A percentile compares a stretch with the other conserved stretches of the same genome.
Conservation (phyloP, 2,329 filamentous ascomycete species). For the Didymella sp. region DNA sequence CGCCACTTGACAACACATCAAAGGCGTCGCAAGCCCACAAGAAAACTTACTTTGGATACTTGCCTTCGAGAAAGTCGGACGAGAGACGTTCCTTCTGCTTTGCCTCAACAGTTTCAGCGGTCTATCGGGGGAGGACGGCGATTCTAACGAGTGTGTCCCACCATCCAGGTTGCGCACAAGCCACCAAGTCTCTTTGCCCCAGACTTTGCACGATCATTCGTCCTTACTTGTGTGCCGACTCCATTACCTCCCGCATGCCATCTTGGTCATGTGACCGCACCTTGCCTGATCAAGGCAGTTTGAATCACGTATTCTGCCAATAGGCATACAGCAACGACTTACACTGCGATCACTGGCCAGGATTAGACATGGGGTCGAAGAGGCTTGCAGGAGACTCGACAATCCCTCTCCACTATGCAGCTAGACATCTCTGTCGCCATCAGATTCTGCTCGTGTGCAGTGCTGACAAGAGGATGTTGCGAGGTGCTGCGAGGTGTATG, state of each 20-base stretch:
- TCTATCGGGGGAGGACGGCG: conserved; percentile 27
- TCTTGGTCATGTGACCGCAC: conserved; percentile 40
- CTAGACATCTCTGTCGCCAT: neutral
- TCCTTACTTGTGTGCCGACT: conserved; percentile 31
- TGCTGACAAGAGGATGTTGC: neutral
- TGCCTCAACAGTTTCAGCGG: conserved; percentile 35
- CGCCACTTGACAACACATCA: conserved; percentile 47
- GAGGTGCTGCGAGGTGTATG: too few species aligned
- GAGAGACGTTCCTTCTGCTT: conserved; percentile 24
- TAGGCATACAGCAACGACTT: conserved; percentile 24
- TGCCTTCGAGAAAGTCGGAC: conserved; percentile 14
- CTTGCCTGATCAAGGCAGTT: conserved; percentile 29
- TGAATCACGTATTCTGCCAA: conserved; percentile 33
- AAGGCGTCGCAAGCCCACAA: conserved; percentile 24
- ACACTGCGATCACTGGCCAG: conserved; percentile 31
- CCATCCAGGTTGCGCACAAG: conserved; percentile 39
- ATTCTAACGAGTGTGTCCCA: conserved; percentile 32
- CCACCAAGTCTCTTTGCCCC: conserved; percentile 38
- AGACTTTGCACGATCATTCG: conserved; percentile 42
- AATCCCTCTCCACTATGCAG: neutral
- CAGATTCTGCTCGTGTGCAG: neutral
- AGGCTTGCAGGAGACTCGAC: neutral
- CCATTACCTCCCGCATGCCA: conserved; percentile 33
- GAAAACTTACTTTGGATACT: conserved; percentile 7
- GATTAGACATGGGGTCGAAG: conserved; percentile 33